Evolutionary conservation across 257 asterid species (phyloP), one percentile per base, ranked within the genome.

Genomic region (Solanum paucissectum): DNA sequence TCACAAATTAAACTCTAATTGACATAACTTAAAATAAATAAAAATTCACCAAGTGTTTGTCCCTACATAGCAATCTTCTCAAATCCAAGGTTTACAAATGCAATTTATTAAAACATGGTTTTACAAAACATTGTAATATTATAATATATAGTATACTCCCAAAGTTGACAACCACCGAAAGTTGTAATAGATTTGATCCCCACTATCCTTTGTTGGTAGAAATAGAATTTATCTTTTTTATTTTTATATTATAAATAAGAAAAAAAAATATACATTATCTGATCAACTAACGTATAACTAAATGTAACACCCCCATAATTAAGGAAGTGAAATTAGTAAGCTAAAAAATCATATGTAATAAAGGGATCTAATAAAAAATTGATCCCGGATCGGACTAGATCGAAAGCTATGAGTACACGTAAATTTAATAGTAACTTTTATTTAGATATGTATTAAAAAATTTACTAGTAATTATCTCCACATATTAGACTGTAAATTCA

Each of bases 91-190:
- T 8, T 66, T 9, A 37, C 20, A 7, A 75, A 64, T 29, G 23
- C 12, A 25, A 14, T 27, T 79, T 42, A 79, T 27, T 9, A 79
- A 7, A 79, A 5, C 38, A 79, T 16, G 34, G 18, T 77, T 77
- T 40, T n/a, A 40, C 12, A n/a, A 77, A 14, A 42, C 12, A 6
- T 1, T 12, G 60, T 76, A 76, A 55, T 18, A 55, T 18, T 69
- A 71, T 69, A 68, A 29, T 71, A 71, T 1, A 4, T 27, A 29
- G 29, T 29, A n/a, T 46, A 46, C 42, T 25, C 42, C 85, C 5
- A 81, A 49, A 46, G 85, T 46, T 83, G n/a, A 90, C 87, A 83
- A 83, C 88, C 88, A 88, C 60, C 81, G 60, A 86, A 85, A 46
- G 84, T 55, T 88, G 7, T 25, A 36, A 44, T 71, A 86, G 75